A percentile compares a stretch with the other conserved stretches of the same genome.
These are phyloP conservation scores for Lyophyllum semitale DNA, from an alignment of 768 basidiomycete genomes.

Conservation along the genomic window DNA sequence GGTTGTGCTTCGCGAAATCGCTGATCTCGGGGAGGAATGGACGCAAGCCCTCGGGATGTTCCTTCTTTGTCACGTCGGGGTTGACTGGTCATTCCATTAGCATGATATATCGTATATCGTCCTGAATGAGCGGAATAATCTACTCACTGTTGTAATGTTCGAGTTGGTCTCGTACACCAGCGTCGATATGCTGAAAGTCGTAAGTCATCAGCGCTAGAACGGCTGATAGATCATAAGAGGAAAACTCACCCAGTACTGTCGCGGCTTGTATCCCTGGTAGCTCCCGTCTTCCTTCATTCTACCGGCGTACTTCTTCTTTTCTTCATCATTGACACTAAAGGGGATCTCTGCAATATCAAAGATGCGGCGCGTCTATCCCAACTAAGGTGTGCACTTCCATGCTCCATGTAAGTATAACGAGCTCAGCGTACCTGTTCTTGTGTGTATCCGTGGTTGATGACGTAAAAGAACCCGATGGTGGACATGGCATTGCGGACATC, in stretches of 20 bases:
- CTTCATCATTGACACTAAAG: conserved; percentile 37
- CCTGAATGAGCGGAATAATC: background rate
- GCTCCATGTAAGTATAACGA: conserved; percentile 6
- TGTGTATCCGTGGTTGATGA: conserved; percentile 49
- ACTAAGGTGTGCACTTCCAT: background rate
- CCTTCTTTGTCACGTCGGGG: conserved; percentile 29
- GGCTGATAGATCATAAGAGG: background rate
- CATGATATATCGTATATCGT: background rate
- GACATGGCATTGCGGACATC: conserved; percentile 49
- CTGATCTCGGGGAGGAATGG: conserved; percentile 38
- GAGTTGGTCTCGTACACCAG: conserved; percentile 62
- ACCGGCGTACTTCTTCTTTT: conserved; percentile 38
- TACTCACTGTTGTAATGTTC: conserved; percentile 63
- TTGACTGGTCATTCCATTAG: conserved; percentile 31
- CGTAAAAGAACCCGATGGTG: conserved; percentile 46
- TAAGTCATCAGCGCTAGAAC: background rate
- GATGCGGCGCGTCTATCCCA: conserved; percentile 38
- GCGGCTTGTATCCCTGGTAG: conserved; percentile 40
- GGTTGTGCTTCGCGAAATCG: conserved; percentile 36
- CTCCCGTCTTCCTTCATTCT: conserved; percentile 39
- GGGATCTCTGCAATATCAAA: conserved; percentile 47
- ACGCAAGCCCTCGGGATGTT: conserved; percentile 36
- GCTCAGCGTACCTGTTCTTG: conserved; percentile 35
- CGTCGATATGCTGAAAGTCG: conserved; percentile 53
- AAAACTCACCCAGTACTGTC: conserved; percentile 20